phyloP scores from a whole-genome alignment of 2,329 filamentous ascomycete species.

The Epichloe uncinata region DNA sequence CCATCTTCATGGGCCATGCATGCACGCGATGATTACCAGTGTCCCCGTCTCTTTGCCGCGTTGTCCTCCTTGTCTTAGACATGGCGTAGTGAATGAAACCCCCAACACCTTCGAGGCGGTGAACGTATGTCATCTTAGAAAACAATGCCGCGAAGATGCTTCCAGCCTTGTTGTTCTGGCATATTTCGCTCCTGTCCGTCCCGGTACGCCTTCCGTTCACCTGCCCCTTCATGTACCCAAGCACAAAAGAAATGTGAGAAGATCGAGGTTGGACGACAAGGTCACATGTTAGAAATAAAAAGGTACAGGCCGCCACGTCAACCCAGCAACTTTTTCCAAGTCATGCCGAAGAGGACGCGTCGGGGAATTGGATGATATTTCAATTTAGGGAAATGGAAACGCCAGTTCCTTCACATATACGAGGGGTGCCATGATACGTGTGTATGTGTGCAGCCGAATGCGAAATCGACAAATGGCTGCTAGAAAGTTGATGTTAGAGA shows the following conservation, averaged over 20 bases:
- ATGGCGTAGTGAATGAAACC: not conserved
- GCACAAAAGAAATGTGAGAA: constrained; percentile 3
- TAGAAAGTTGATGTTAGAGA: not conserved
- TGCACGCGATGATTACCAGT: not conserved
- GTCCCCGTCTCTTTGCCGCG: not conserved
- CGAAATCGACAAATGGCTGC: not conserved
- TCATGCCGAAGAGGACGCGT: not conserved
- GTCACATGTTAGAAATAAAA: not conserved
- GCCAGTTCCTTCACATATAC: not conserved
- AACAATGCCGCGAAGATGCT: not conserved
- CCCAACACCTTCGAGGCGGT: not conserved
- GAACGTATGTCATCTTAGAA: not conserved
- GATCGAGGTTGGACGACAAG: not conserved
- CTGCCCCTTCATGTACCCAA: constrained; percentile 1
- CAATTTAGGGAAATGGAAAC: not conserved
- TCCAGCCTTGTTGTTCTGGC: not conserved
- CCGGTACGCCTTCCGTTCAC: constrained; percentile 4
- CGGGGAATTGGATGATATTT: not conserved
- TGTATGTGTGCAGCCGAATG: not conserved
- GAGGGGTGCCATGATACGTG: not conserved
- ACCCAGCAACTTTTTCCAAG: not conserved
- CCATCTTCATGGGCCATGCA: not conserved
- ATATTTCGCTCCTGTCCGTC: not conserved
- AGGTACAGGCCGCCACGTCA: not conserved
- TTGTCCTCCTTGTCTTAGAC: too few species aligned